Evolutionary conservation across 2,329 filamentous ascomycete species (phyloP), one percentile per base, ranked within the genome.

Genomic region (Venturia carpophila): DNA sequence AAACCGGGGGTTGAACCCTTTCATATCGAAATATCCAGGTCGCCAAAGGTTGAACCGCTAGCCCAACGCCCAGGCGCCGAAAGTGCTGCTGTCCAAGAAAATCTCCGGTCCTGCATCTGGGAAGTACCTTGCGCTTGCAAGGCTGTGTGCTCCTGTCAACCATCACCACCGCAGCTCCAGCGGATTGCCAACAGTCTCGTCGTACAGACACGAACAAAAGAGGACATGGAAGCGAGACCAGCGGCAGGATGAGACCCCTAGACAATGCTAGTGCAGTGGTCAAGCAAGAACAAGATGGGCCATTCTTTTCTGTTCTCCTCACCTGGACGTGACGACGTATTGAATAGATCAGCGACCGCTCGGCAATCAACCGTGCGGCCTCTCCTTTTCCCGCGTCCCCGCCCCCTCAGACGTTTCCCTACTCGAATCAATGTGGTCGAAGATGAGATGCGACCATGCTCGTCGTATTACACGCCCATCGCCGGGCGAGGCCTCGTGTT

Each of bases 131-230:
- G 52, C 15, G 30, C 37, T n/a, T 1, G 19, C 13, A 58, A 58
- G 52, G 52, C 52, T 58, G 52, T 58, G 52, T 58, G 27, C 52
- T 37, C 30, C n/a, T 58, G 52, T 58, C 52, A 37, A 6, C 30
- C 52, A 24, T 34, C 30, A 34, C 7, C 7, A 47, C 15, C 17
- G 11, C 49, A 55, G 24, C 24, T 55, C 24, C 49, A 37, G 37
- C 52, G 27, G 52, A 9, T 58, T n/a, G 37, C 30, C 27, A 34
- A 58, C 52, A n/a, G 52, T 27, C 27, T 58, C 6, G 52, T 37
- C 30, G 27, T n/a, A n/a, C 52, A 13, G 6, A 21, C 30, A 17
- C 11, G 11, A 5, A 55, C 45, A 55, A 55, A 15, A 24, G 19
- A 55, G 3, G 24, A 15, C 27, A 24, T 24, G 3, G 47, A 30